phyloP scores from a whole-genome alignment of 1,284 basidiomycete genomes.

The Pulveroboletus sp. region DNA sequence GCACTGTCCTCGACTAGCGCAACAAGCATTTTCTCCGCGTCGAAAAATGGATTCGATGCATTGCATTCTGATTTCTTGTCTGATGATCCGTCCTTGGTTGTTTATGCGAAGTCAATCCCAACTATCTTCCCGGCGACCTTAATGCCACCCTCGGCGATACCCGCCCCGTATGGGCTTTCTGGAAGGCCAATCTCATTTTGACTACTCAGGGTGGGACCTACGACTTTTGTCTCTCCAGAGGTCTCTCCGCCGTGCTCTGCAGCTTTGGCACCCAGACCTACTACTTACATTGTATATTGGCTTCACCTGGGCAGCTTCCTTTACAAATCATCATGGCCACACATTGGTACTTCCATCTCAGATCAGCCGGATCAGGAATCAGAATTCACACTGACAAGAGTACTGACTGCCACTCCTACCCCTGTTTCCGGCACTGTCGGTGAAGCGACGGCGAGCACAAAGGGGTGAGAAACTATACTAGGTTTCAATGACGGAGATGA shows the following conservation, averaged over 20 bases:
- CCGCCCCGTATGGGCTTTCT: not conserved
- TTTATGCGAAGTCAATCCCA: too few relatives aligned
- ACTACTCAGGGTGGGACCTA: too few relatives aligned
- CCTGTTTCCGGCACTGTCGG: not conserved
- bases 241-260: too few relatives aligned
- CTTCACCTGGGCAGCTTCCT: too few relatives aligned
- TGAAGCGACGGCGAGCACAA: not conserved
- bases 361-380: too few relatives aligned
- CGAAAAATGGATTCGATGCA: not conserved
- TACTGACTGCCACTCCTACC: not conserved
- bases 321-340: too few relatives aligned
- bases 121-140: not conserved
- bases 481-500: not conserved
- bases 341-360: too few relatives aligned
- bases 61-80: not conserved
- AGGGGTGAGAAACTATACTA: slow-evolving; percentile 13
- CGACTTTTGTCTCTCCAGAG: too few relatives aligned
- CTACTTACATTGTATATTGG: too few relatives aligned
- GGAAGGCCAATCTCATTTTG: too few relatives aligned
- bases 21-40: not conserved
- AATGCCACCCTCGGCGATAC: not conserved
- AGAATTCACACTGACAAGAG: not conserved
- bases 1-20: not conserved
- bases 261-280: too few relatives aligned
- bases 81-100: not conserved